These are phyloP conservation scores for Corchorus olitorius DNA, from an alignment of 345 rosid genomes.

Conservation along the genomic window DNA sequence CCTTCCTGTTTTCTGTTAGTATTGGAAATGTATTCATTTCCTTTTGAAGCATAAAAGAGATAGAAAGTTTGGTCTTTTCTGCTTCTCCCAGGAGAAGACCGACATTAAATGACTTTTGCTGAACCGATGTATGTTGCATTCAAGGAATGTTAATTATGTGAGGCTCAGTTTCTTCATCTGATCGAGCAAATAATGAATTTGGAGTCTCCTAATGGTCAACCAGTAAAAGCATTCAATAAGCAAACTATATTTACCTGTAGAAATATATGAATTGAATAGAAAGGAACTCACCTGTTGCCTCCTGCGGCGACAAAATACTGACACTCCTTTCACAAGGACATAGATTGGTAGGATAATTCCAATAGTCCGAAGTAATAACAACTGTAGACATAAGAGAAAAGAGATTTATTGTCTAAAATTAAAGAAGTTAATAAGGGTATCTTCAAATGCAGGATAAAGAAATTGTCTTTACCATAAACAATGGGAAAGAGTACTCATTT, in stretches of 20 bases:
- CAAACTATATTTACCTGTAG: neutral
- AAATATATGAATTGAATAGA: neutral
- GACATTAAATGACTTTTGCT: neutral
- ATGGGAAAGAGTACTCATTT: conserved; percentile 49
- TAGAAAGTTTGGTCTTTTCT: neutral
- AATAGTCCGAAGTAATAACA: conserved; percentile 53
- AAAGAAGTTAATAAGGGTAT: neutral
- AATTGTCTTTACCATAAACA: conserved; percentile 48
- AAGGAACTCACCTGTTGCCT: conserved; percentile 41
- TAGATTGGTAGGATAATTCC: conserved; percentile 81
- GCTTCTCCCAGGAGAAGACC: neutral
- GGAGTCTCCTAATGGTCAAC: conserved; percentile 39
- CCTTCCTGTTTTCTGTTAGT: neutral
- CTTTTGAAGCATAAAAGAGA: neutral
- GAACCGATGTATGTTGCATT: neutral
- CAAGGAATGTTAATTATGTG: conserved; percentile 37
- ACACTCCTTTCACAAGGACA: conserved; percentile 49
- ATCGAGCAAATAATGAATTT: conserved; percentile 33
- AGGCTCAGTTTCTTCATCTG: conserved; percentile 67
- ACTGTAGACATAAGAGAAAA: conserved; percentile 35
- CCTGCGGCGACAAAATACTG: conserved; percentile 50
- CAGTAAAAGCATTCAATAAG: conserved; percentile 5
- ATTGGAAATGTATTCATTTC: neutral
- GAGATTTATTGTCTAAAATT: neutral
- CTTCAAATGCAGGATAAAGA: neutral